Conservation (phyloP, 306 rosid genomes). For the Cucumis cinereus region DNA sequence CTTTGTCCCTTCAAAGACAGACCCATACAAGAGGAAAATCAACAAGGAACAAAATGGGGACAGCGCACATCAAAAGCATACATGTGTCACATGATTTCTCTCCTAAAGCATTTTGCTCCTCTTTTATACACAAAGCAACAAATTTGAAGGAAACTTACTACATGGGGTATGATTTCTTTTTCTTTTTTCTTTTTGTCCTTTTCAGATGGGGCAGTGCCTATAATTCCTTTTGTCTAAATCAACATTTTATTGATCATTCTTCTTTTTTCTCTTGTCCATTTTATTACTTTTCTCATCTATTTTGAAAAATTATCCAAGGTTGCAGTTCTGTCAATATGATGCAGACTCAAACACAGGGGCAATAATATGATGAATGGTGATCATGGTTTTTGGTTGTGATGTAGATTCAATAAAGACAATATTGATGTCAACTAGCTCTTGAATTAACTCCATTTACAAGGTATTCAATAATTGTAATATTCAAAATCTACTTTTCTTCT, state of each 20-base stretch:
- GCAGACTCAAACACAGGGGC: not conserved
- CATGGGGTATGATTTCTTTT: not conserved
- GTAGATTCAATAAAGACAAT: conserved; percentile 2
- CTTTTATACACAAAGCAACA: not conserved
- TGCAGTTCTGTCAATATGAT: not conserved
- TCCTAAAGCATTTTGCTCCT: not conserved
- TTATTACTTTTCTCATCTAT: not conserved
- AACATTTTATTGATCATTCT: not conserved
- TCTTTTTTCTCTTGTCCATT: not conserved
- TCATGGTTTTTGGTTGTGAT: not conserved
- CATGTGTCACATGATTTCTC: not conserved
- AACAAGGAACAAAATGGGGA: not conserved
- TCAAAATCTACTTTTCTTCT: not conserved
- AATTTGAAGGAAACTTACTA: not conserved
- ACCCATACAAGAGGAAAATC: not conserved
- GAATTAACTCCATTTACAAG: not conserved
- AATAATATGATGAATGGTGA: not conserved
- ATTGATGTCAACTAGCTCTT: conserved; percentile 1
- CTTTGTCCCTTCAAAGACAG: not conserved
- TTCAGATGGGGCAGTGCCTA: not conserved
- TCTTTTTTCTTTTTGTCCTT: not conserved
- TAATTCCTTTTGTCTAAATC: not conserved
- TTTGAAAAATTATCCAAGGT: not conserved
- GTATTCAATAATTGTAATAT: conserved; percentile 1
- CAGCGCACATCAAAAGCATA: not conserved